These are phyloP conservation scores for Leucosporidium creatinivorum DNA, from an alignment of 768 basidiomycete genomes.

Conservation along the genomic window DNA sequence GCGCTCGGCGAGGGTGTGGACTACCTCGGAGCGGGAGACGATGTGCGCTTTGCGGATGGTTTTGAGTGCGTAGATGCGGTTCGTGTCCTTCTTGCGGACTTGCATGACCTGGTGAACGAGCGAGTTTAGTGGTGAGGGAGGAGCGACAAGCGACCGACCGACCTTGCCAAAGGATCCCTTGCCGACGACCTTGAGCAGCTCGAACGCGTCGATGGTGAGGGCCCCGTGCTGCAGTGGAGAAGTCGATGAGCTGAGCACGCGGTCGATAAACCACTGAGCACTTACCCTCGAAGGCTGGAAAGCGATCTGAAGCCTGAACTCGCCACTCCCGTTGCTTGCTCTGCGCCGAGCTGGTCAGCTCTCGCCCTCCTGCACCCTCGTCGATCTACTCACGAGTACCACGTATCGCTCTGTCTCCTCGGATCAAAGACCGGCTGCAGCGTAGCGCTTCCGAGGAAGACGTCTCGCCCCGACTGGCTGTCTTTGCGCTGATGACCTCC, in stretches of 20 bases:
- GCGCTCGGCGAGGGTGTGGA: constrained; percentile 91
- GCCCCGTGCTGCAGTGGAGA: constrained; percentile 46
- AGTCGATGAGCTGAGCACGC: background rate
- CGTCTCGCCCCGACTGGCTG: constrained; percentile 71
- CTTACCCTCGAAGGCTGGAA: constrained; percentile 69
- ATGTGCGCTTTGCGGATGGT: constrained; percentile 95
- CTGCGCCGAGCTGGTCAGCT: background rate
- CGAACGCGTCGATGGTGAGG: constrained; percentile 85
- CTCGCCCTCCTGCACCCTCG: constrained; percentile 48
- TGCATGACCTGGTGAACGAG: constrained; percentile 70
- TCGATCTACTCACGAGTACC: constrained; percentile 54
- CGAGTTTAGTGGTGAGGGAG: background rate
- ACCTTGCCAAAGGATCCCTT: constrained; percentile 97
- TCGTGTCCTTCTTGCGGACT: constrained; percentile 93
- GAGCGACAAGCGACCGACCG: constrained; percentile 1
- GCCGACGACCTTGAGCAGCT: constrained; percentile 91
- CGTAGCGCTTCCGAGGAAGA: constrained; percentile 69
- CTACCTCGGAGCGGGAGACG: constrained; percentile 91
- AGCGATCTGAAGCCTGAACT: constrained; percentile 80
- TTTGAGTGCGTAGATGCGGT: constrained; percentile 92
- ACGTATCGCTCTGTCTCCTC: constrained; percentile 62
- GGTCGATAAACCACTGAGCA: background rate
- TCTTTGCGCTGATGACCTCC: constrained; percentile 55
- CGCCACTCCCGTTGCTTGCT: constrained; percentile 55
- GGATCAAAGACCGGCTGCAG: constrained; percentile 20